Evolutionary conservation across 2,329 filamentous ascomycete genomes (phyloP).

Genomic region (Penicillium sp.): DNA sequence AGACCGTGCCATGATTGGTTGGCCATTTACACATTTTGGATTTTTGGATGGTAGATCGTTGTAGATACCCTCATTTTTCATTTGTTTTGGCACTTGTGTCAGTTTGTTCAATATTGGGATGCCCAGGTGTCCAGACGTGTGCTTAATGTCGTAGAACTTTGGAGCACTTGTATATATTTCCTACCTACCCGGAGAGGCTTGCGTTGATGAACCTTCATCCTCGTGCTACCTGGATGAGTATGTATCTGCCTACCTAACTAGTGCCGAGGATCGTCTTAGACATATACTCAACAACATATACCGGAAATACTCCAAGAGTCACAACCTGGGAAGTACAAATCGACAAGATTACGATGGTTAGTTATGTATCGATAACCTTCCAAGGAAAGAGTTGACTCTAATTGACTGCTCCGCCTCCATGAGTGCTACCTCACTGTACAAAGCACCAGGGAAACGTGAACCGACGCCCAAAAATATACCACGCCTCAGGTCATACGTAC

Average conservation of each 20-base stretch:
- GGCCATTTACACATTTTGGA: neutral
- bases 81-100: neutral
- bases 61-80: constrained; percentile 14
- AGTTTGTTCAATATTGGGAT: neutral
- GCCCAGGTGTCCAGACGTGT: too few relatives aligned
- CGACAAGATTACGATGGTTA: too few relatives aligned
- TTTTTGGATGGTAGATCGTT: constrained; percentile 1
- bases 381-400: constrained; percentile 8
- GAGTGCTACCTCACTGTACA: constrained; percentile 24
- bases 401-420: constrained; percentile 11
- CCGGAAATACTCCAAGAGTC: too few relatives aligned
- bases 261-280: too few relatives aligned
- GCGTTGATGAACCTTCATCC: too few relatives aligned
- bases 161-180: neutral
- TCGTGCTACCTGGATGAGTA: neutral
- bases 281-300: too few relatives aligned
- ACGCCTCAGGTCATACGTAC: constrained; percentile 23
- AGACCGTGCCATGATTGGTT: constrained; percentile 8
- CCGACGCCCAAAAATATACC: constrained; percentile 16
- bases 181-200: too few relatives aligned
- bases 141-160: neutral
- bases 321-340: too few relatives aligned
- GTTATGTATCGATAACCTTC: too few relatives aligned
- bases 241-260: too few relatives aligned
- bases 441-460: constrained; percentile 11